Percentiles rank a stretch among this genome's conserved stretches.
phyloP scores from a whole-genome alignment of 768 basidiomycete genomes.

The Sporobolomyces roseus region DNA sequence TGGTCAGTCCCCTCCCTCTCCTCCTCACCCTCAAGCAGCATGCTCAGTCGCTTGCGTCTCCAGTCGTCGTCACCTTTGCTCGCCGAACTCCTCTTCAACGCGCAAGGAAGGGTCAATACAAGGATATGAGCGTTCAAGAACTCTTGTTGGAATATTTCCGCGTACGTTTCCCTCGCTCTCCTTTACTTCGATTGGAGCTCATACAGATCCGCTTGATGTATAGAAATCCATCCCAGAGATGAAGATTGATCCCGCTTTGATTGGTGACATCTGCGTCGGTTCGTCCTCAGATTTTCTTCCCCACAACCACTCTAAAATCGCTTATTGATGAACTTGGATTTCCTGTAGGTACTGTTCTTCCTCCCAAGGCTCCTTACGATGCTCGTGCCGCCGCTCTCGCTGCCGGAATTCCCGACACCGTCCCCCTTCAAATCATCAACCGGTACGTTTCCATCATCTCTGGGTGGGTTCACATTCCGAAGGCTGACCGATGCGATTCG shows the following conservation, averaged over 20 bases:
- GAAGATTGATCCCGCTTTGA: slow-evolving; percentile 67
- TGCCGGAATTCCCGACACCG: slow-evolving; percentile 71
- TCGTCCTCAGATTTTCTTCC: background rate
- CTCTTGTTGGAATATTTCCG: slow-evolving; percentile 40
- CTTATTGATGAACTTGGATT: too few species aligned
- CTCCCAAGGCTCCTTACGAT: slow-evolving; percentile 71
- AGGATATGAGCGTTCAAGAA: slow-evolving; percentile 57
- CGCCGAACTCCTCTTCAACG: slow-evolving; percentile 88
- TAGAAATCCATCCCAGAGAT: slow-evolving; percentile 35
- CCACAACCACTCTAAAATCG: too few species aligned
- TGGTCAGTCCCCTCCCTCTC: slow-evolving; percentile 10
- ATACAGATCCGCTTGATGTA: background rate
- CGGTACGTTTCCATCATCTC: slow-evolving; percentile 48
- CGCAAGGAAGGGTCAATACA: slow-evolving; percentile 82
- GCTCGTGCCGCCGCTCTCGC: slow-evolving; percentile 84
- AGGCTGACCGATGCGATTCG: too few species aligned
- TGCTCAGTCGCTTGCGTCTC: too few species aligned
- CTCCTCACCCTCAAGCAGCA: background rate
- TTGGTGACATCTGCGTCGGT: slow-evolving; percentile 65
- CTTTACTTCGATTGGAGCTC: background rate
- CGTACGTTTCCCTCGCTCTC: background rate
- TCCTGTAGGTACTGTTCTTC: slow-evolving; percentile 75
- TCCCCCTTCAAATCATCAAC: slow-evolving; percentile 76
- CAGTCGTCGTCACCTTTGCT: slow-evolving; percentile 79
- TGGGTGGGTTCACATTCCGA: too few species aligned